Evolutionary conservation across 306 rosid species (phyloP).

Genomic region (Ammopiptanthus mongolicus): DNA sequence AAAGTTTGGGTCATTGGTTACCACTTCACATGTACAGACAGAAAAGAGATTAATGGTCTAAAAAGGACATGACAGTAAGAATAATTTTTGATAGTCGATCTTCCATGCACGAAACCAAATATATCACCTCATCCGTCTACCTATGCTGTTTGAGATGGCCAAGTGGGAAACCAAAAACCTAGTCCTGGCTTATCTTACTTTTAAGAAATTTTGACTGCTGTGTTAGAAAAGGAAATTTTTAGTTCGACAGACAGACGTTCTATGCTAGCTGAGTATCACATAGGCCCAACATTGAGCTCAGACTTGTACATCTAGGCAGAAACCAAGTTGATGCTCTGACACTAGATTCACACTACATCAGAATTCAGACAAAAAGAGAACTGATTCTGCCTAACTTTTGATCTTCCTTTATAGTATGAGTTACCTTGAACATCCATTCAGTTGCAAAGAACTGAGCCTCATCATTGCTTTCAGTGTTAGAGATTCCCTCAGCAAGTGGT

Average conservation of each 20-base stretch:
- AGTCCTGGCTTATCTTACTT: not conserved
- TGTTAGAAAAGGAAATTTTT: not conserved
- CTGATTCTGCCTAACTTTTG: not conserved
- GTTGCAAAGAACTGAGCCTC: slow-evolving; percentile 98
- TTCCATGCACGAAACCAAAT: not conserved
- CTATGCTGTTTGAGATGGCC: not conserved
- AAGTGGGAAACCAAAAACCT: not conserved
- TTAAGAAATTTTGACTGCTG: not conserved
- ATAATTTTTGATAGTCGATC: not conserved
- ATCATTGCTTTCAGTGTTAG: slow-evolving; percentile 70
- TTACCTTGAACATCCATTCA: slow-evolving; percentile 99
- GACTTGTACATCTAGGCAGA: not conserved
- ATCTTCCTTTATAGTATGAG: not conserved
- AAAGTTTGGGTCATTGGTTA: not conserved
- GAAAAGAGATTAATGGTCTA: not conserved
- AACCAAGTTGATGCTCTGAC: slow-evolving; percentile 7
- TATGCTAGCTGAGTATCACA: not conserved
- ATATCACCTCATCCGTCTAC: not conserved
- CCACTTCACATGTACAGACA: not conserved
- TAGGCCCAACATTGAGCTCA: not conserved
- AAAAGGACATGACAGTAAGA: not conserved
- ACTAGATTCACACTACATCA: not conserved
- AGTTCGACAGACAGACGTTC: not conserved
- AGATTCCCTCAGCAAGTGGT: slow-evolving; percentile 97
- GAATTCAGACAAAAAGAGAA: slow-evolving; percentile 2